These are phyloP conservation scores for Taphrina wiesneri DNA, from an alignment of 1,139 yeast genomes.

Conservation along the genomic window DNA sequence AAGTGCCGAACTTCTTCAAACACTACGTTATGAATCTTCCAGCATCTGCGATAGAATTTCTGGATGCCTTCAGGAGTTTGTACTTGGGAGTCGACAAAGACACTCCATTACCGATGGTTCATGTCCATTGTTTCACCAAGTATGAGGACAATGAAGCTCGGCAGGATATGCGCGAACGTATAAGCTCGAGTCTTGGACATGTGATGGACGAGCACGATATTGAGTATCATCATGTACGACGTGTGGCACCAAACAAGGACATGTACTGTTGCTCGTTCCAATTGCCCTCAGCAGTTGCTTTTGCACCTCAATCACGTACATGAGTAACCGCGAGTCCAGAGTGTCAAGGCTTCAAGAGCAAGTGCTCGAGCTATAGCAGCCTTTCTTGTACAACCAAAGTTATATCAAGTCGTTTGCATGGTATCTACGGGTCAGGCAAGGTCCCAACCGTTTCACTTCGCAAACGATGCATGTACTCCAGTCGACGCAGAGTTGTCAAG, in stretches of 20 bases:
- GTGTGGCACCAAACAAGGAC: constrained; percentile 94
- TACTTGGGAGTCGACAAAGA: constrained; percentile 43
- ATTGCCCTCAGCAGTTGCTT: constrained; percentile 79
- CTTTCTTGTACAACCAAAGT: no score
- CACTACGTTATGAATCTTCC: constrained; percentile 96
- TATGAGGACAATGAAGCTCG: constrained; percentile 52
- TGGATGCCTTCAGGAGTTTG: constrained; percentile 48
- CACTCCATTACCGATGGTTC: constrained; percentile 70
- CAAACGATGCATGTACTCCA: no score
- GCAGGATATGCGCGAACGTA: constrained; percentile 46
- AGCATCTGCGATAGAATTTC: constrained; percentile 83
- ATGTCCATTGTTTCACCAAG: constrained; percentile 92
- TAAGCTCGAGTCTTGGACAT: constrained; percentile 56
- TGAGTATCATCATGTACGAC: constrained; percentile 77
- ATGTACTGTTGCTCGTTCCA: constrained; percentile 87
- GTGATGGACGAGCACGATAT: constrained; percentile 53
- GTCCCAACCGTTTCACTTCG: no score
- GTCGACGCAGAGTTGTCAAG: no score
- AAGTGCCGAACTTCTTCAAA: constrained; percentile 60
- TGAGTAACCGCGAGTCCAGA: no score
- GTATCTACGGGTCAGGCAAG: no score
- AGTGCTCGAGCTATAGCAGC: no score
- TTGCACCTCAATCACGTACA: no score
- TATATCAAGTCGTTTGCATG: no score
- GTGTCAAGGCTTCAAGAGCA: no score